Conservation (phyloP, 352 stramenopile species). For the Phytophthora citricola region DNA sequence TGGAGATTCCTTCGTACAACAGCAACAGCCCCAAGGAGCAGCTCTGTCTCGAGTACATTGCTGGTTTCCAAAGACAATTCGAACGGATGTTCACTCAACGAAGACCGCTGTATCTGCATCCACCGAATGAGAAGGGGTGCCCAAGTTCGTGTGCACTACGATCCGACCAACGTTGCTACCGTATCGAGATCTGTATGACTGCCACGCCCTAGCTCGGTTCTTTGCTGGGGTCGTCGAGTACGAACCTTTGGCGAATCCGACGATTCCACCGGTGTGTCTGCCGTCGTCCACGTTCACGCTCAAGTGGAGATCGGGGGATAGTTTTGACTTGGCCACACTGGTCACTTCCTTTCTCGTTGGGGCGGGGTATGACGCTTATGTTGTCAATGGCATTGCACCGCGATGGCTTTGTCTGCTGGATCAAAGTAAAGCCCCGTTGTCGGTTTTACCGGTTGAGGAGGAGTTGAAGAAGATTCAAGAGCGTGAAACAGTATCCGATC, state of each 20-base stretch:
- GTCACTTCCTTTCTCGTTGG: conserved; percentile 93
- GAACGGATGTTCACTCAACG: conserved; percentile 85
- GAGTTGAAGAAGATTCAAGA: conserved; percentile 51
- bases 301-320: conserved; percentile 89
- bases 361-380: conserved; percentile 95
- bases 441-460: conserved; percentile 62
- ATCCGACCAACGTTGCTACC: conserved; percentile 93
- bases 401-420: conserved; percentile 93
- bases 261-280: conserved; percentile 74
- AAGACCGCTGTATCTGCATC: conserved; percentile 85
- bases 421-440: conserved; percentile 81
- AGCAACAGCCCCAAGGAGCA: conserved; percentile 91
- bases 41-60: conserved; percentile 94
- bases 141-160: conserved; percentile 96
- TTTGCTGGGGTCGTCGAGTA: conserved; percentile 93
- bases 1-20: conserved; percentile 43
- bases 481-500: conserved; percentile 27
- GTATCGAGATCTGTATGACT: conserved; percentile 92
- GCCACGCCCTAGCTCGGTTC: conserved; percentile 86
- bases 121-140: conserved; percentile 91
- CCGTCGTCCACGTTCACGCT: conserved; percentile 90
- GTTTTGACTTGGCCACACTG: conserved; percentile 93
- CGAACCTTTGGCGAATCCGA: conserved; percentile 91
- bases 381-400: conserved; percentile 90
- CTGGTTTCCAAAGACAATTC: conserved; percentile 92